Conservation (phyloP, 176 grass and related monocot genomes). For the Carex pumila region DNA sequence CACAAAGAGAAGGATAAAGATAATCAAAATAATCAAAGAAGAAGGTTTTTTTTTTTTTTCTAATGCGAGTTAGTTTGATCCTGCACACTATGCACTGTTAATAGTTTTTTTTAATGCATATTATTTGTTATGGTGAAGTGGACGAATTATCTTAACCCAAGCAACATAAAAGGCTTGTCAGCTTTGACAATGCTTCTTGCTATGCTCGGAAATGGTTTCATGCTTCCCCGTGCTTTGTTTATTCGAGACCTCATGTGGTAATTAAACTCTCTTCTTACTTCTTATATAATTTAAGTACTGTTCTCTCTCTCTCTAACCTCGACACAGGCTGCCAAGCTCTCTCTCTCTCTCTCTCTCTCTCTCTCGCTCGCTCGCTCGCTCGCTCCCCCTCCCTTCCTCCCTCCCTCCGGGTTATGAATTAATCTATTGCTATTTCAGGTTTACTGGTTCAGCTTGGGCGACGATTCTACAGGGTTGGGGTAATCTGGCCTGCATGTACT, state of each 20-base stretch:
- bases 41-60: not conserved
- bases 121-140: constrained; percentile 52
- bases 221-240: constrained; percentile 98
- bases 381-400: not conserved
- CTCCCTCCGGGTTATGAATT: constrained; percentile 5
- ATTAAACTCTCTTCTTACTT: constrained; percentile 22
- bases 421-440: constrained; percentile 46
- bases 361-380: too few species aligned
- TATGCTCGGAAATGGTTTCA: constrained; percentile 97
- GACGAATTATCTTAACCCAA: constrained; percentile 98
- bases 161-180: constrained; percentile 94
- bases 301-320: not conserved
- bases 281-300: not conserved
- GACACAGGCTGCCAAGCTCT: too few species aligned
- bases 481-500: constrained; percentile 95
- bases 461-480: constrained; percentile 75
- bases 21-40: not conserved
- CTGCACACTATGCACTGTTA: not conserved
- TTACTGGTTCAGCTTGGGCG: constrained; percentile 89
- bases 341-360: not conserved
- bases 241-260: constrained; percentile 99
- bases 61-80: not conserved
- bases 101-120: constrained; percentile 10
- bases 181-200: constrained; percentile 96
- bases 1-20: not conserved